Conservation (phyloP, 2,329 filamentous ascomycete genomes). For the Aspergillus ibericus region DNA sequence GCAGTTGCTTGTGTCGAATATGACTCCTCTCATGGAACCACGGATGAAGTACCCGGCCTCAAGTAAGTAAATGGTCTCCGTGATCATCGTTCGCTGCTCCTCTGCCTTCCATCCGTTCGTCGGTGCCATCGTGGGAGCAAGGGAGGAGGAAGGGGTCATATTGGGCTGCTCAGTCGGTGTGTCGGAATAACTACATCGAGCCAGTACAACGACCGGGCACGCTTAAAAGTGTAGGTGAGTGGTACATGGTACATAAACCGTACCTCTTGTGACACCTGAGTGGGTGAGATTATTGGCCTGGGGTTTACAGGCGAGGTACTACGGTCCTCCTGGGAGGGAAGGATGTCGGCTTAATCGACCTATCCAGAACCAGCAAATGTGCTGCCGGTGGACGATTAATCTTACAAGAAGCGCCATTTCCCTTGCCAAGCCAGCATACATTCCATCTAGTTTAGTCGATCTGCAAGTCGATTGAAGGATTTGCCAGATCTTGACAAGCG, state of each 20-base stretch:
- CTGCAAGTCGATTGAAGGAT: not conserved
- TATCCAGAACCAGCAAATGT: not conserved
- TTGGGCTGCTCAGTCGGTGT: not conserved
- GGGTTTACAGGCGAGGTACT: not conserved
- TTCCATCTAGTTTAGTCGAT: not conserved
- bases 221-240: not conserved
- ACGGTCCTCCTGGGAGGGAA: not conserved
- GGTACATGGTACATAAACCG: not conserved
- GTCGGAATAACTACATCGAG: slow-evolving; percentile 1
- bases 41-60: not conserved
- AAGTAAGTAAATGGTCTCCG: not conserved
- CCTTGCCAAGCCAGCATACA: not conserved
- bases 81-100: not conserved
- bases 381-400: not conserved
- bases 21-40: slow-evolving; percentile 10
- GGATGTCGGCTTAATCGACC: not conserved
- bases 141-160: not conserved
- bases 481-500: not conserved
- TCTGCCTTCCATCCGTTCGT: not conserved
- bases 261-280: not conserved
- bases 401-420: not conserved
- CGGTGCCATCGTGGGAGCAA: not conserved
- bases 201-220: not conserved
- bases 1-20: slow-evolving; percentile 1
- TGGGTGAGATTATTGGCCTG: not conserved